A percentile compares a stretch with the other conserved stretches of the same genome.
These are phyloP conservation scores for Ceratocystis lukuohia DNA, from an alignment of 2,329 filamentous ascomycete species.

Conservation along the genomic window DNA sequence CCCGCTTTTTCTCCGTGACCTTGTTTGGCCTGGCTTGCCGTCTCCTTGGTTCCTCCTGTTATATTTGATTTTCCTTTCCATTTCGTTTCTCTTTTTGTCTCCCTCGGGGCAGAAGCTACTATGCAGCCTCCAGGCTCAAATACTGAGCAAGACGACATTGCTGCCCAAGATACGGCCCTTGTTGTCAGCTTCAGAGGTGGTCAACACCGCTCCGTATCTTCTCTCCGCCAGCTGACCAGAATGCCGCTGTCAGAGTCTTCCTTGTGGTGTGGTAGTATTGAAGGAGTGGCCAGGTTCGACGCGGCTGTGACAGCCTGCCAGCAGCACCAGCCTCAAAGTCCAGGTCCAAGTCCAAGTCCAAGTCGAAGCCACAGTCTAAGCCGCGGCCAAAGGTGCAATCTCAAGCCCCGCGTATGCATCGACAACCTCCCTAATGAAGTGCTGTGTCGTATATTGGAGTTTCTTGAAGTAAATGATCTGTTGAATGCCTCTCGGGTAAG, in stretches of 20 bases:
- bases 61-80: neutral
- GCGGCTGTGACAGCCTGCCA: conserved; percentile 1
- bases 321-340: neutral
- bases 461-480: conserved; percentile 44
- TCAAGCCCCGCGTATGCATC: conserved; percentile 3
- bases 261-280: neutral
- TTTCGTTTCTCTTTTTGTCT: neutral
- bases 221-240: neutral
- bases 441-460: conserved; percentile 41
- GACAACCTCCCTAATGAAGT: conserved; percentile 41
- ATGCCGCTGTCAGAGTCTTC: neutral
- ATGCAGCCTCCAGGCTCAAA: neutral
- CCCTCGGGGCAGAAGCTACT: neutral
- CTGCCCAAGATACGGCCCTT: conserved; percentile 5
- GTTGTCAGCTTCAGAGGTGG: neutral
- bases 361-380: neutral
- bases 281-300: neutral
- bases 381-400: neutral
- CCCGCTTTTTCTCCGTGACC: neutral
- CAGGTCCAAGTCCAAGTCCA: neutral
- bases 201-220: neutral
- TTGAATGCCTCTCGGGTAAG: conserved; percentile 43
- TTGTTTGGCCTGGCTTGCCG: neutral
- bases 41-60: neutral
- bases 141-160: neutral